Base-by-base conservation (phyloP, 805 yeast species). In the Yarrowia sp. region DNA sequence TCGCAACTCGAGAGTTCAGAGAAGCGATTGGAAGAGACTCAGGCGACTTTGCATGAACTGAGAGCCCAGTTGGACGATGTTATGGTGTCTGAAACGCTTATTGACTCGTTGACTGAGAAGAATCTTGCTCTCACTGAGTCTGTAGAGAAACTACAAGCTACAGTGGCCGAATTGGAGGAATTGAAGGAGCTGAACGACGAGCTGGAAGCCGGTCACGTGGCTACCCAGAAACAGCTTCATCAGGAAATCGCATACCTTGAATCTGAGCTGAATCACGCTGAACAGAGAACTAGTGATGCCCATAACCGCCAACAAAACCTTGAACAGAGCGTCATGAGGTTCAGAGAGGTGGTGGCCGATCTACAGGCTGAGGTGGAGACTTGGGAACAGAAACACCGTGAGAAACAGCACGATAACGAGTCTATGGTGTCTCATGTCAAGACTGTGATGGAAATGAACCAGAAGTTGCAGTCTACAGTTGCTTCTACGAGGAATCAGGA, bases 111-210 rank as follows among this genome's bases (percentile, higher is more conserved):
- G 32, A 78, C 83, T 0, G 76, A 75, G 36, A 71, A 81, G 68
- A 84, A 83, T 65, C 66, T 77, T 9, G 79, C 74, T 35, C 75
- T 85, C 22, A 72, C 72, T 19, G 76, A 74, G 11, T 74, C 80
- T 52, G 77, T 85, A 7, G 72, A 71, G 1, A 76, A 73, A n/a
- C 76, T 86, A 22, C 75, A 79, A 41, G 71, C 71, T 4, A 80
- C 85, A 0, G 77, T 87, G 1, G 79, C 79, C 1, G 89, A 87
- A 26, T 76, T 87, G 42, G 85, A 82, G 55, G 86, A 84, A 63
- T 73, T 88, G 22, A 84, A 84, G 69, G 84, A 82, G 56, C 73
- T 87, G 10, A 85, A 85, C 69, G 83, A 80, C 67, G 84, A 84
- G 67, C 76, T 87, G 40, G 88, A 86, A 68, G 81, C 80, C 11